Percentiles rank a stretch among this genome's conserved stretches.
Evolutionary conservation across 345 rosid genomes (phyloP).

Genomic region (Ceriops decandra): DNA sequence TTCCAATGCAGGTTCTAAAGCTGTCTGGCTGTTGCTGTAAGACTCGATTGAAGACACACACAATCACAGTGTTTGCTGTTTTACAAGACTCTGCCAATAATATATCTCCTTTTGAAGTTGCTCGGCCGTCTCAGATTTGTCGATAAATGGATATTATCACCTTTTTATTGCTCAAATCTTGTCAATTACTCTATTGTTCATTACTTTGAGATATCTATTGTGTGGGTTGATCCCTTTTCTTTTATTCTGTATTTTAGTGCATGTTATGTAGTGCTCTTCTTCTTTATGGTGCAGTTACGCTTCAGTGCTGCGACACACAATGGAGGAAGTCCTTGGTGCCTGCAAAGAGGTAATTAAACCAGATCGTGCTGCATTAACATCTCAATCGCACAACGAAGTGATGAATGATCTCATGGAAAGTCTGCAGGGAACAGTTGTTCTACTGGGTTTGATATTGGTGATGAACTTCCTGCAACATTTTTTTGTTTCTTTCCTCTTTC

Average conservation of each 20-base stretch:
- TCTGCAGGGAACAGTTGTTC: slow-evolving; percentile 46
- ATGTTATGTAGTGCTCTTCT: neutral
- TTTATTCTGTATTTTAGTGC: neutral
- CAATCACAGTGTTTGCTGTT: neutral
- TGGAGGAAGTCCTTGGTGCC: slow-evolving; percentile 86
- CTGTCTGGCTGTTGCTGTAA: slow-evolving; percentile 79
- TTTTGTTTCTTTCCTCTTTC: no score
- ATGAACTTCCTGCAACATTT: slow-evolving; percentile 43
- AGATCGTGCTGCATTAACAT: slow-evolving; percentile 47
- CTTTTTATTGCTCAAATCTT: no score
- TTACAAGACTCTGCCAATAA: slow-evolving; percentile 8
- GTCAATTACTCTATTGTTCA: no score
- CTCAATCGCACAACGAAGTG: slow-evolving; percentile 69
- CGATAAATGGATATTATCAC: no score
- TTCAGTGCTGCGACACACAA: slow-evolving; percentile 88
- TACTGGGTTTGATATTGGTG: slow-evolving; percentile 67
- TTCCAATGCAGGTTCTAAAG: slow-evolving; percentile 43
- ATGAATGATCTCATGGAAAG: slow-evolving; percentile 67
- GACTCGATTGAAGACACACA: slow-evolving; percentile 25
- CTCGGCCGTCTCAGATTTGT: no score
- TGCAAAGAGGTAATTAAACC: slow-evolving; percentile 85
- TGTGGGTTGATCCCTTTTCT: no score
- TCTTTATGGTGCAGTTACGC: slow-evolving; percentile 59
- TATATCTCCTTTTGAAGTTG: neutral
- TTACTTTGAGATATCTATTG: no score